Base-by-base conservation (phyloP, 78 protist species). In the Emiliania huxleyi region DNA sequence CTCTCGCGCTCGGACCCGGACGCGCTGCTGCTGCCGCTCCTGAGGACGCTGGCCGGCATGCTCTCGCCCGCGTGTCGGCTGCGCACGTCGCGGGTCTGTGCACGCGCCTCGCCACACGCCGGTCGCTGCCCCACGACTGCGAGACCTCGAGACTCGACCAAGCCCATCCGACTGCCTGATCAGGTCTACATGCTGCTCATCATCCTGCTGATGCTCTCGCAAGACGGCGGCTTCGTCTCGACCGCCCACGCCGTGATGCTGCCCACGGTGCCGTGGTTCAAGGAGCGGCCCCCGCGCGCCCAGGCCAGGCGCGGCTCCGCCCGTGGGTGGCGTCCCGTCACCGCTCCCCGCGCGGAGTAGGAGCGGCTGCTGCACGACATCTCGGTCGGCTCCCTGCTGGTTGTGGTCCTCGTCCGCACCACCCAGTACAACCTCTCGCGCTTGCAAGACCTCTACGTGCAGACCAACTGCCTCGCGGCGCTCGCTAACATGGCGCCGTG, bases 1-100 rank as follows among this genome's bases (percentile, higher is more conserved):
- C 96, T 95, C 69, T 81, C 96, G 43, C 93, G 96, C 91, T 81
- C 96, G 19, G 90, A 85, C 73, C 40, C 73, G 35, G 90, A 85
- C 33, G 3, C 45, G 33, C 90, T 85, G 25, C 62, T 85, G 23
- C 0, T 49, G 42, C 90, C 90, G 29, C 42, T 85, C 73, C 90
- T 85, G 35, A 69, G 45, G 45, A 4, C 8, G 45, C 46, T 85
- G 45, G 18, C 46, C 90, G 35, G 4, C 25, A 21, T 2, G 45
- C 22, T 21, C 21, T 19, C 18, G 25, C n/a, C 85, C 33, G n/a
- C n/a, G n/a, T n/a, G n/a, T n/a, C n/a, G n/a, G n/a, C 6, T 5
- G 43, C 15, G 37, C 44, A 29, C 11, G n/a, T 0, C 38, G 49
- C n/a, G n/a, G n/a, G n/a, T n/a, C n/a, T n/a, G n/a, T n/a, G n/a